Evolutionary conservation across 305 asterid genomes (phyloP).

Genomic region (Fraxinus albicans): DNA sequence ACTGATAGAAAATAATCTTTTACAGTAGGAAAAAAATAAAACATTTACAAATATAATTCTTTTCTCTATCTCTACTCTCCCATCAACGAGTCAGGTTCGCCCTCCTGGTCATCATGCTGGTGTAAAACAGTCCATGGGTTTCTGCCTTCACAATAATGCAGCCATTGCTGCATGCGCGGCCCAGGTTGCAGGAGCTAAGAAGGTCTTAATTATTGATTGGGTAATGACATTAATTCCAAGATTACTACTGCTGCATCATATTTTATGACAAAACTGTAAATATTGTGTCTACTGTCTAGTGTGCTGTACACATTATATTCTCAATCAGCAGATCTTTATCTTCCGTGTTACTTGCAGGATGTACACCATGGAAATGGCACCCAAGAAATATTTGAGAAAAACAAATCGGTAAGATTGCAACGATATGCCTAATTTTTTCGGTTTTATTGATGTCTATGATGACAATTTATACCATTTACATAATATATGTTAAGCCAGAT

Average conservation of each 20-base stretch:
- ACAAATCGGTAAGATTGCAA: constrained; percentile 65
- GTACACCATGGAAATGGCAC: constrained; percentile 99
- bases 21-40: constrained; percentile 3
- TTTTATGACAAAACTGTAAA: not conserved
- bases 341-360: constrained; percentile 54
- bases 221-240: constrained; percentile 38
- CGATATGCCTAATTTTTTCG: constrained; percentile 14
- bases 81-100: constrained; percentile 65
- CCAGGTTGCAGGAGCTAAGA: constrained; percentile 89
- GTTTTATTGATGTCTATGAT: constrained; percentile 18
- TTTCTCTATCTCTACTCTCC: constrained; percentile 23
- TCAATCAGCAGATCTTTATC: constrained; percentile 13
- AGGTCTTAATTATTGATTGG: constrained; percentile 91
- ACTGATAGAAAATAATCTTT: constrained; percentile 17
- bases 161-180: constrained; percentile 96
- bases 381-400: constrained; percentile 88
- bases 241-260: not conserved
- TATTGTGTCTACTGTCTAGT: not conserved
- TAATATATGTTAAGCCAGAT: constrained; percentile 15
- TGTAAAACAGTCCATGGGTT: constrained; percentile 94
- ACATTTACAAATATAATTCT: constrained; percentile 17
- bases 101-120: constrained; percentile 99
- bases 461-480: not conserved
- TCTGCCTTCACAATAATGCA: constrained; percentile 97
- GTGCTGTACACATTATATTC: constrained; percentile 14